Percentiles rank a stretch among this genome's conserved stretches.
These are phyloP conservation scores for Wickerhamomyces kurtzmanii DNA, from an alignment of 805 yeast species.

Conservation along the genomic window DNA sequence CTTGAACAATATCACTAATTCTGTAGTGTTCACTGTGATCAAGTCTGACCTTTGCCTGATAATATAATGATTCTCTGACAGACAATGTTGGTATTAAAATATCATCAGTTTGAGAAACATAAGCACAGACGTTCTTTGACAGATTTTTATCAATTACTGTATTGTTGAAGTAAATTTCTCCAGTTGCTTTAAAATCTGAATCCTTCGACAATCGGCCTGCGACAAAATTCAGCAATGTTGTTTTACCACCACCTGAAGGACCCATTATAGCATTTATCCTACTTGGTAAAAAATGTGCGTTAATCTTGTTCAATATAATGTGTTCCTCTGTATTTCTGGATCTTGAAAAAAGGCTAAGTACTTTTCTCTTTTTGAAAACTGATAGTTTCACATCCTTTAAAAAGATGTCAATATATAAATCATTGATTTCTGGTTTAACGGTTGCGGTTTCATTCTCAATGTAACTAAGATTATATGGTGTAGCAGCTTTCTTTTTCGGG, in stretches of 20 bases:
- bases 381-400: constrained; percentile 9
- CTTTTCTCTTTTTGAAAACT: constrained; percentile 21
- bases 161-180: constrained; percentile 34
- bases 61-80: constrained; percentile 65
- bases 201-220: constrained; percentile 45
- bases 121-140: constrained; percentile 45
- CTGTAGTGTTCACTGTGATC: constrained; percentile 32
- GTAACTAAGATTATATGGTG: no score
- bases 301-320: constrained; percentile 9
- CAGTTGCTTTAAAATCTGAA: constrained; percentile 22
- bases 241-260: constrained; percentile 75
- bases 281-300: constrained; percentile 15
- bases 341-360: constrained; percentile 39
- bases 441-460: no score
- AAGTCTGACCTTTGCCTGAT: constrained; percentile 61
- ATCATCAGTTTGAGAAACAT: constrained; percentile 77
- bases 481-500: background rate
- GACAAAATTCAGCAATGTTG: constrained; percentile 52
- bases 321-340: constrained; percentile 2
- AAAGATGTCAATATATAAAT: constrained; percentile 11
- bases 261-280: constrained; percentile 71
- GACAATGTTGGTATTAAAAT: constrained; percentile 63
- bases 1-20: constrained; percentile 37
- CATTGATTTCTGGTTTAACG: no score
- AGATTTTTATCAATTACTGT: constrained; percentile 22